Conservation (phyloP, 2,329 filamentous ascomycete genomes). For the Lecanicillium sp. region DNA sequence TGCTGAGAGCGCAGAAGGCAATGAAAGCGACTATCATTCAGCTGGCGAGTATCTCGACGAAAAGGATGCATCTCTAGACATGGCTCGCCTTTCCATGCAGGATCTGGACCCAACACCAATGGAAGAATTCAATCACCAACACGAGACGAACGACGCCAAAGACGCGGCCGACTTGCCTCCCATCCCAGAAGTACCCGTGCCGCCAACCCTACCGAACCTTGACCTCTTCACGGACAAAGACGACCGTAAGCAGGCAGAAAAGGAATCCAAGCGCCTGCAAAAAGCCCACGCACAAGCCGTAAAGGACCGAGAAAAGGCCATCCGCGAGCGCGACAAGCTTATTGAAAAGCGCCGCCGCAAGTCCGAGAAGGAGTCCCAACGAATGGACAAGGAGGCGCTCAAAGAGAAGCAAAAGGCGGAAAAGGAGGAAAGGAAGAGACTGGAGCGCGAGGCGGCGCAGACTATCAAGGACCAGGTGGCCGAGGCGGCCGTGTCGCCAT, state of each 20-base stretch:
- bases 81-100: conserved; percentile 20
- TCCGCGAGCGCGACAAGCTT: conserved; percentile 56
- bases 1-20: too few relatives aligned
- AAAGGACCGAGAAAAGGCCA: conserved; percentile 57
- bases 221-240: conserved; percentile 55
- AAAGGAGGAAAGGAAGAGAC: conserved; percentile 20
- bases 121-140: conserved; percentile 17
- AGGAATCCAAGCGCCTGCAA: conserved; percentile 53
- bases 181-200: conserved; percentile 42
- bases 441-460: conserved; percentile 16
- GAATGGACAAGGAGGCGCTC: conserved; percentile 19
- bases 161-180: conserved; percentile 24
- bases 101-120: conserved; percentile 33
- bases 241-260: conserved; percentile 59
- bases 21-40: background rate
- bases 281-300: conserved; percentile 60
- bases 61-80: conserved; percentile 6
- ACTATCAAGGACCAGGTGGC: conserved; percentile 13
- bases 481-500: conserved; percentile 9
- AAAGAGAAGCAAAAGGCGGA: conserved; percentile 20
- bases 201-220: conserved; percentile 42
- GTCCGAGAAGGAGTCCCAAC: conserved; percentile 28
- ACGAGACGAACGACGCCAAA: background rate
- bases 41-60: conserved; percentile 5
- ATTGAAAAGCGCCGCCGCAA: conserved; percentile 46